Conservation (phyloP, 106 monocot species). For the Dioscorea dumetorum region DNA sequence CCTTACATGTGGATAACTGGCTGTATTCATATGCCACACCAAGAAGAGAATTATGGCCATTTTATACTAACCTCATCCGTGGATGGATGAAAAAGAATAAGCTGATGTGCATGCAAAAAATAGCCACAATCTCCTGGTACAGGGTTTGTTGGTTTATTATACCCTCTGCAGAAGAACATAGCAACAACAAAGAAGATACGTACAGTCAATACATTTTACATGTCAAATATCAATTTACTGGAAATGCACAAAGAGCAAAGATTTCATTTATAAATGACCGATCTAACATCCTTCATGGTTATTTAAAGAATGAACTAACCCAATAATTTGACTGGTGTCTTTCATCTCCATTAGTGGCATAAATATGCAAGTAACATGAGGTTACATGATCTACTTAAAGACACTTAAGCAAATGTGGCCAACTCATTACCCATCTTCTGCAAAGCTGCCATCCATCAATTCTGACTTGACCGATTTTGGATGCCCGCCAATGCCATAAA, state of each 20-base stretch:
- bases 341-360: neutral
- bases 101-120: constrained; percentile 45
- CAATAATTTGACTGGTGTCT: neutral
- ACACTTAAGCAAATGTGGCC: neutral
- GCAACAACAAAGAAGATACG: neutral
- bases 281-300: neutral
- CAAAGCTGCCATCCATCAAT: constrained; percentile 28
- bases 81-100: constrained; percentile 44
- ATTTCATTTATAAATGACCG: too few species aligned
- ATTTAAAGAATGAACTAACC: neutral
- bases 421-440: constrained; percentile 64
- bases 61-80: constrained; percentile 33
- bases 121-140: constrained; percentile 67
- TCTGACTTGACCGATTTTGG: constrained; percentile 35
- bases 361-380: neutral
- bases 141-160: constrained; percentile 41
- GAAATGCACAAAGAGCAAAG: neutral
- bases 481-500: constrained; percentile 64
- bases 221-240: neutral
- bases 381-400: neutral
- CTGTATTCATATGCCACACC: neutral
- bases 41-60: neutral
- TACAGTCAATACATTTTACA: too few species aligned
- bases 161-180: constrained; percentile 28
- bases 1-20: too few species aligned